phyloP scores from a whole-genome alignment of 768 basidiomycete species.

The Russula earlei region DNA sequence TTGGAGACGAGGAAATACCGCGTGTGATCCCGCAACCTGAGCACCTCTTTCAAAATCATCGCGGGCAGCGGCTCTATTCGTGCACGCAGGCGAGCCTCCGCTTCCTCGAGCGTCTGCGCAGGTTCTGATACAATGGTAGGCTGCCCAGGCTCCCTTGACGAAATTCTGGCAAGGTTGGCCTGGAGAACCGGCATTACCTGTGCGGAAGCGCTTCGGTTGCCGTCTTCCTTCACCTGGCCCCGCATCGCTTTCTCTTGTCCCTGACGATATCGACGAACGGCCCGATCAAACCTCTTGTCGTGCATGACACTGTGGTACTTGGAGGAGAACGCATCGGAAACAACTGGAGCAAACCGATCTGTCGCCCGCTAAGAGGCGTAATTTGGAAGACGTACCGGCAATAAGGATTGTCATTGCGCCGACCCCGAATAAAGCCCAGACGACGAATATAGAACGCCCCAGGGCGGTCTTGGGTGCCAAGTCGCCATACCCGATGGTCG shows the following conservation, averaged over 20 bases:
- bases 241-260: not conserved
- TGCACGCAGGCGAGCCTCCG: slow-evolving; percentile 20
- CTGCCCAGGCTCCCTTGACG: not conserved
- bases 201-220: not conserved
- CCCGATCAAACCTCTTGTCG: slow-evolving; percentile 16
- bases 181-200: not conserved
- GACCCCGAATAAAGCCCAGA: slow-evolving; percentile 71
- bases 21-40: slow-evolving; percentile 34
- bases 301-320: slow-evolving; percentile 33
- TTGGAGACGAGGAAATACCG: slow-evolving; percentile 26
- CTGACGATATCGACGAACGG: slow-evolving; percentile 15
- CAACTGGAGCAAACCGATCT: slow-evolving; percentile 31
- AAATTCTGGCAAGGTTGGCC: slow-evolving; percentile 2
- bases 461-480: slow-evolving; percentile 50
- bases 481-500: slow-evolving; percentile 73
- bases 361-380: no score
- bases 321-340: slow-evolving; percentile 56
- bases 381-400: slow-evolving; percentile 40
- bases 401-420: slow-evolving; percentile 68
- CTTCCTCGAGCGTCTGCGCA: slow-evolving; percentile 1
- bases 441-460: slow-evolving; percentile 67
- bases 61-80: slow-evolving; percentile 33
- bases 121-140: not conserved
- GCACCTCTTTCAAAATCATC: slow-evolving; percentile 31
- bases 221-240: no score